Conservation (phyloP, 116 monocot genomes). For the Thalassia testudinum region DNA sequence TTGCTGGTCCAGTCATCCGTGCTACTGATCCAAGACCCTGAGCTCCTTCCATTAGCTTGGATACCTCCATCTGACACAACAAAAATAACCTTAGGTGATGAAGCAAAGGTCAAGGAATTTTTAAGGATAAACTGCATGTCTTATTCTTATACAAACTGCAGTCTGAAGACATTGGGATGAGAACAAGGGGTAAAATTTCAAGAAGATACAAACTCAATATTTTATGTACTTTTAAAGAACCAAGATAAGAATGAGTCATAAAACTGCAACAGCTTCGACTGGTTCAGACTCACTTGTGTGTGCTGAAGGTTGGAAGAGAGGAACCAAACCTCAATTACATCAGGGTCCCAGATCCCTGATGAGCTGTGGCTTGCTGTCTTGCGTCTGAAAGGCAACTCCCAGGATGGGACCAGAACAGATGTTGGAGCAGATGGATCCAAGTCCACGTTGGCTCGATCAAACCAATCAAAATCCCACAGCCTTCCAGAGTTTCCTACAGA, state of each 20-base stretch:
- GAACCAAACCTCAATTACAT: conserved; percentile 34
- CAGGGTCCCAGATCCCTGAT: conserved; percentile 35
- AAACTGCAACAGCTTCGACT: background rate
- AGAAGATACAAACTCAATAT: no score
- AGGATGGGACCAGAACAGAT: conserved; percentile 35
- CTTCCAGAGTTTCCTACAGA: conserved; percentile 50
- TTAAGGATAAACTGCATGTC: no score
- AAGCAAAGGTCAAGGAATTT: no score
- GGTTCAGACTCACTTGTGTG: no score
- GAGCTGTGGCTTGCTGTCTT: conserved; percentile 4
- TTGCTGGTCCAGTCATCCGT: conserved; percentile 68
- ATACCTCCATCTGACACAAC: conserved; percentile 18
- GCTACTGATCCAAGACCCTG: conserved; percentile 36
- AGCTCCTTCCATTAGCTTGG: conserved; percentile 45
- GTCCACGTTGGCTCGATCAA: conserved; percentile 43
- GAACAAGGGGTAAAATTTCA: no score
- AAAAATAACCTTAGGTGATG: no score
- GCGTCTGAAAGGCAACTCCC: conserved; percentile 82
- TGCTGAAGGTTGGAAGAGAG: background rate
- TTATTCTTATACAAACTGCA: no score
- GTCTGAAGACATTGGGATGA: no score
- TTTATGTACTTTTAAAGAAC: no score
- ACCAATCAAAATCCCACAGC: conserved; percentile 90
- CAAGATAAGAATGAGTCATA: no score
- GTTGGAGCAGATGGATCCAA: conserved; percentile 61